Evolutionary conservation across 371 early-diverging fungal species (phyloP).

Genomic region (Saksenaea vasiformis): DNA sequence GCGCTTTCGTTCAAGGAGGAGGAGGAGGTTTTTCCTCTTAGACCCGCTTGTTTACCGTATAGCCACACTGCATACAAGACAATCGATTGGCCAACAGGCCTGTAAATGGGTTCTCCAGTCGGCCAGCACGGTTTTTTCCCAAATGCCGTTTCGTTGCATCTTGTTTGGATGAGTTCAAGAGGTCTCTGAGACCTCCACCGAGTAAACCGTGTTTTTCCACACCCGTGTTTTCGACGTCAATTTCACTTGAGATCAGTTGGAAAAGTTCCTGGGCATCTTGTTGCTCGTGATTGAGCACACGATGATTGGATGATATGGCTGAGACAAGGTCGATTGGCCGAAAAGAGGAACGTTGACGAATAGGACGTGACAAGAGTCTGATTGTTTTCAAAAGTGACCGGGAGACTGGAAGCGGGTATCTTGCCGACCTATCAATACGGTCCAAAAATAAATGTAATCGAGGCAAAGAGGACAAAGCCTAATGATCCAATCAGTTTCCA

Average conservation of each 20-base stretch:
- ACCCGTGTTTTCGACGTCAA: conserved; percentile 65
- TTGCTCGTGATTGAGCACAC: conserved; percentile 68
- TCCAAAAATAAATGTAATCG: conserved; percentile 35
- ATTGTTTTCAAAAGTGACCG: conserved; percentile 37
- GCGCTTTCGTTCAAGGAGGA: background rate
- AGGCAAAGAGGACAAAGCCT: conserved; percentile 55
- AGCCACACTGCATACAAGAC: conserved; percentile 77
- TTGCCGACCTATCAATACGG: conserved; percentile 13
- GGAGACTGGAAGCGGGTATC: conserved; percentile 29
- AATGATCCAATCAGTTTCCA: background rate
- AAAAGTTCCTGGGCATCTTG: conserved; percentile 95
- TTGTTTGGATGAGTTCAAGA: conserved; percentile 4
- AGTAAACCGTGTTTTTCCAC: conserved; percentile 10
- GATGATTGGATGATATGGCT: conserved; percentile 31
- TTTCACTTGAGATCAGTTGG: conserved; percentile 72
- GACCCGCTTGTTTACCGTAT: conserved; percentile 49
- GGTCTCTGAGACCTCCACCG: conserved; percentile 19
- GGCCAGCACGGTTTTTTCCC: conserved; percentile 10
- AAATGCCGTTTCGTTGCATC: conserved; percentile 2
- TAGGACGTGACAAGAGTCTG: conserved; percentile 28
- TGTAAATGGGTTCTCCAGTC: conserved; percentile 59
- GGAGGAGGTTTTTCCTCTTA: too few species aligned
- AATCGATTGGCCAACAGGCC: conserved; percentile 73
- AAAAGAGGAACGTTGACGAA: conserved; percentile 25
- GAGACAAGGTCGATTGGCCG: conserved; percentile 33